Evolutionary conservation across 768 basidiomycete genomes (phyloP), one percentile per base, ranked within the genome.

Genomic region (Mycena epipterygia): DNA sequence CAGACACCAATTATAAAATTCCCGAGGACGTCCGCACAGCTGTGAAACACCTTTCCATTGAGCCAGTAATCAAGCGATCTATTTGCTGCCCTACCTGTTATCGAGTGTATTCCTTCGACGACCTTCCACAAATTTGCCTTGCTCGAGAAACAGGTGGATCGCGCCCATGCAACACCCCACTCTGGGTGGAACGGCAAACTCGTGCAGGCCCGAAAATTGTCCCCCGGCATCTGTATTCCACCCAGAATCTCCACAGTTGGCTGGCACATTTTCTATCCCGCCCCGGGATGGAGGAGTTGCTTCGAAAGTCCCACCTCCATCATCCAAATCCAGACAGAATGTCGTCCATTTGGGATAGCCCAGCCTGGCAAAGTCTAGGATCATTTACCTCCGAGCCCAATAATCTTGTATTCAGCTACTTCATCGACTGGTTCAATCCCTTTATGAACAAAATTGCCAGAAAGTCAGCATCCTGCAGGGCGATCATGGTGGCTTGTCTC

Each of bases 401-500:
- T 27, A 70, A 64, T 71, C 64, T 46, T 17, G 61, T 59, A 0
- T 67, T 59, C 35, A 14, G 8, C 35, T 37, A 3, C 14, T 67
- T 59, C 17, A 59, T 67, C 6, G 72, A 76, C 49, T 76, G 74
- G 75, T 76, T 76, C 39, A 76, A 76, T 51, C 75, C 74, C 0
- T 73, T 63, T 39, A 19, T 55, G 21, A 76, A 71, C 41, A 73
- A 74, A 25, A 69, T 71, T 33, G 69, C 71, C 17, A 70, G 75
- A 5, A 70, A 70, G 25, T 11, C 17, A 14, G 63, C 32, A 13
- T 70, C 68, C 6, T 63, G 61, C 19, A 55, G 68, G 13, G 68
- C 68, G 3, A 64, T 70, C 30, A 76, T 74, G 51, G 67, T 14
- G 35, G 35, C 72, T 8, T 78, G 79, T 60, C 32, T 76, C 35